phyloP scores from a whole-genome alignment of 495 filamentous ascomycete genomes.

The Hypoxylon lienhwacheense region DNA sequence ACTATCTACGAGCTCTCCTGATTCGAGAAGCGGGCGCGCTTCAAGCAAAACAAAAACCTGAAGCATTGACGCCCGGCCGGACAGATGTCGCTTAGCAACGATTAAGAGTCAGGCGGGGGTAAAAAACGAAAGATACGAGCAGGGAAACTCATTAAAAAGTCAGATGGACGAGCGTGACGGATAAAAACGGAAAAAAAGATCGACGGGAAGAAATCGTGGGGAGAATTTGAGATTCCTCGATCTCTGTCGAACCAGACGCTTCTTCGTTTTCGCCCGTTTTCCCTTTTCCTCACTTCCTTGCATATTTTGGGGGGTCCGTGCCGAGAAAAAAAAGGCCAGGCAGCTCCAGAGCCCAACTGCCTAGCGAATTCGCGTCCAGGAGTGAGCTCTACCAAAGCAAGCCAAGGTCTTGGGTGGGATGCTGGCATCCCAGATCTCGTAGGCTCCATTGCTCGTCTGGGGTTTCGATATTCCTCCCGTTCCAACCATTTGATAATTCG shows the following conservation, averaged over 20 bases:
- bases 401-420: conserved; percentile 34
- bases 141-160: neutral
- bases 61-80: neutral
- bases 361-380: too few relatives aligned
- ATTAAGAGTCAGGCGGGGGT: neutral
- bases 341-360: too few relatives aligned
- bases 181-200: conserved; percentile 6
- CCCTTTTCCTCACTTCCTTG: too few relatives aligned
- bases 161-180: neutral
- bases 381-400: conserved; percentile 27
- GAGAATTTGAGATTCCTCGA: conserved; percentile 16
- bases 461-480: conserved; percentile 4
- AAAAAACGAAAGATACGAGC: neutral
- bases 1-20: neutral
- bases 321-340: conserved; percentile 26
- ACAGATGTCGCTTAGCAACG: neutral
- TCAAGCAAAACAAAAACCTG: neutral
- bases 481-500: neutral
- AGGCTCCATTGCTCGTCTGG: conserved; percentile 17
- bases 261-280: conserved; percentile 22
- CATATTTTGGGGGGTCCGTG: too few relatives aligned
- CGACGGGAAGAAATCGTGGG: conserved; percentile 13
- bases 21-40: neutral
- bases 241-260: conserved; percentile 4
- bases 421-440: conserved; percentile 24